A percentile compares a stretch with the other conserved stretches of the same genome.
Evolutionary conservation across 169 alveolate species (phyloP).

Genomic region (Babesia ovis): DNA sequence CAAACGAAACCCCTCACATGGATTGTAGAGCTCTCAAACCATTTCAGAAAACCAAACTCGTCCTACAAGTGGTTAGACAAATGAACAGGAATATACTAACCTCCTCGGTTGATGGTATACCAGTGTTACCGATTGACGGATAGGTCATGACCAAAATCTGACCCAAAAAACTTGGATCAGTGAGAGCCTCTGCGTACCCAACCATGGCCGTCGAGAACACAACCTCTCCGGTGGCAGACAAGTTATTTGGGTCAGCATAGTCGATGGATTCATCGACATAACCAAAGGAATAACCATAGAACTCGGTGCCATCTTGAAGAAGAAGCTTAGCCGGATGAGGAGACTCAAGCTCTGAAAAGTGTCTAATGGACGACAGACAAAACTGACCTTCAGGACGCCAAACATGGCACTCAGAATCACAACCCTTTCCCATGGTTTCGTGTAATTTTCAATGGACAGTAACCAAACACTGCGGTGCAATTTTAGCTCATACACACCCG

Average conservation of each 20-base stretch:
- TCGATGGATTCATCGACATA: constrained; percentile 36
- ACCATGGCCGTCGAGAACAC: constrained; percentile 87
- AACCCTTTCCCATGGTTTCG: too few relatives aligned
- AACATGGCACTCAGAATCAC: not conserved
- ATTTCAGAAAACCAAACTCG: constrained; percentile 72
- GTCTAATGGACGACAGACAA: not conserved
- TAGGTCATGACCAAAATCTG: constrained; percentile 83
- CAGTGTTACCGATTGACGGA: constrained; percentile 87
- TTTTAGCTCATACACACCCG: too few relatives aligned
- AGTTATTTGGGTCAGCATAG: constrained; percentile 16
- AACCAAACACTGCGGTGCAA: too few relatives aligned
- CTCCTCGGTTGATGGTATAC: constrained; percentile 80
- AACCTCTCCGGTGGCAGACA: constrained; percentile 77
- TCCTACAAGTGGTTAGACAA: constrained; percentile 32
- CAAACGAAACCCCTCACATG: constrained; percentile 80
- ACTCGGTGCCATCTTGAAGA: constrained; percentile 61
- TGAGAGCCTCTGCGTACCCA: constrained; percentile 87
- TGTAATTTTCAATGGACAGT: too few relatives aligned
- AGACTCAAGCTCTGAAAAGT: constrained; percentile 5
- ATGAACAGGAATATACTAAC: constrained; percentile 18
- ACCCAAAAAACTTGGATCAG: constrained; percentile 87
- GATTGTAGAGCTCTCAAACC: constrained; percentile 77
- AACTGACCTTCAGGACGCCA: constrained; percentile 34
- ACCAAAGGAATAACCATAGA: constrained; percentile 61
- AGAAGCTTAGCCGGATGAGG: constrained; percentile 60